Evolutionary conservation across 2,329 filamentous ascomycete genomes (phyloP).

Genomic region (Podosphaera fusca): DNA sequence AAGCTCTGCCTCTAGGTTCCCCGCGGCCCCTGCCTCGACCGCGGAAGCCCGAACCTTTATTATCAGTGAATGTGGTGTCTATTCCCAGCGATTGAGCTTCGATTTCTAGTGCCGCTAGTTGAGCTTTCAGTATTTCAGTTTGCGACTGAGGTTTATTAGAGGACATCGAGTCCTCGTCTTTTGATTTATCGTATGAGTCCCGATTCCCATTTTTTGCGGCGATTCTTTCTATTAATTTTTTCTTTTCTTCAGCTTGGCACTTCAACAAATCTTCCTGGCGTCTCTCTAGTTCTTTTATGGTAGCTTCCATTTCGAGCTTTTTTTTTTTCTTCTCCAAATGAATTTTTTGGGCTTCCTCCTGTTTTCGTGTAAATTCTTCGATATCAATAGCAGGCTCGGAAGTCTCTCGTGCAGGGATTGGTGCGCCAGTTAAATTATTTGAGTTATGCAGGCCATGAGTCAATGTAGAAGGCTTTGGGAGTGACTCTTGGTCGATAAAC

Average conservation of each 20-base stretch:
- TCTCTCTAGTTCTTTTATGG: conserved; percentile 39
- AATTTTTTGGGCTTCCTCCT: conserved; percentile 47
- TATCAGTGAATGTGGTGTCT: conserved; percentile 27
- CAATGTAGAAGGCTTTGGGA: conserved; percentile 15
- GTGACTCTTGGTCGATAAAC: conserved; percentile 30
- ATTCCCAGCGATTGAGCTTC: conserved; percentile 49
- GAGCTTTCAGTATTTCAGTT: conserved; percentile 43
- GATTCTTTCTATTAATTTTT: conserved; percentile 36
- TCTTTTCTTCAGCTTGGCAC: conserved; percentile 41
- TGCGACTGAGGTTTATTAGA: conserved; percentile 19
- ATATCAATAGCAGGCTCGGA: conserved; percentile 34
- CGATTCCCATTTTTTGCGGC: conserved; percentile 24
- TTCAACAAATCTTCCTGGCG: conserved; percentile 37
- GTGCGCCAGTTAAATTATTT: conserved; percentile 1
- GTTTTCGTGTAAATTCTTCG: conserved; percentile 43
- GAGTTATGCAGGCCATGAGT: too few relatives aligned
- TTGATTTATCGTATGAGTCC: conserved; percentile 4
- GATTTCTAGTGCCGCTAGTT: conserved; percentile 48
- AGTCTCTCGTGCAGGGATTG: conserved; percentile 7
- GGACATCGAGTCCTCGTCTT: conserved; percentile 6
- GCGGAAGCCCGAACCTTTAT: conserved; percentile 19
- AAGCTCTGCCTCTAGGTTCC: conserved; percentile 19
- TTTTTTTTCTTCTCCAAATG: conserved; percentile 42
- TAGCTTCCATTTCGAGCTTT: conserved; percentile 36
- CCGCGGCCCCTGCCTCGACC: conserved; percentile 19